These are phyloP conservation scores for Suillus placidus DNA, from an alignment of 768 basidiomycete species.

Conservation along the genomic window DNA sequence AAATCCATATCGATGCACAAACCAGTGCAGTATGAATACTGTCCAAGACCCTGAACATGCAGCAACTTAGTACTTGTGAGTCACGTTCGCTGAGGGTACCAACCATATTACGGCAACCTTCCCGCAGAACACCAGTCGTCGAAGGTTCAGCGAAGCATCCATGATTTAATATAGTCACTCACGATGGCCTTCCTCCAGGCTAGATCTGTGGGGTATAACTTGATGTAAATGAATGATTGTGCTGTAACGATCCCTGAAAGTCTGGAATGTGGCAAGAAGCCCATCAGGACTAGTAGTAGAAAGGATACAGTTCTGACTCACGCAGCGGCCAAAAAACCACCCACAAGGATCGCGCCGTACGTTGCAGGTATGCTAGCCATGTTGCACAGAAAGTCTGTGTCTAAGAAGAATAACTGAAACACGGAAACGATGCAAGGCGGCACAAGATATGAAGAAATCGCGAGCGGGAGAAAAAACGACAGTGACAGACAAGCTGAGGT, in stretches of 20 bases:
- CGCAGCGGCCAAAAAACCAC: slow-evolving; percentile 33
- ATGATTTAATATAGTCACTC: slow-evolving; percentile 12
- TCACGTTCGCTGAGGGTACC: neutral
- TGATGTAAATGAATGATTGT: slow-evolving; percentile 33
- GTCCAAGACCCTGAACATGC: slow-evolving; percentile 35
- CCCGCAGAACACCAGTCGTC: neutral
- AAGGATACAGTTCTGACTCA: slow-evolving; percentile 9
- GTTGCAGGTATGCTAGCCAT: slow-evolving; percentile 23
- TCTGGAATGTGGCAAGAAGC: slow-evolving; percentile 13
- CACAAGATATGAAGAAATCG: neutral
- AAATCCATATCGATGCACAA: slow-evolving; percentile 43
- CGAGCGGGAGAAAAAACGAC: neutral
- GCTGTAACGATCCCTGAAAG: slow-evolving; percentile 31
- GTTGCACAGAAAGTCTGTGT: neutral
- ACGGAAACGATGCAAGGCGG: neutral
- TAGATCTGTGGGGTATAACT: slow-evolving; percentile 30
- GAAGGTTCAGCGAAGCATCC: neutral
- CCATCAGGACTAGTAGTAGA: neutral
- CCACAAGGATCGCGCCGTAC: slow-evolving; percentile 32
- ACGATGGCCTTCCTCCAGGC: slow-evolving; percentile 26
- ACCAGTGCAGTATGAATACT: slow-evolving; percentile 44
- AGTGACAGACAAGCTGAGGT: neutral
- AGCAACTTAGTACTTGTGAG: neutral
- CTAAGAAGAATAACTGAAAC: neutral
- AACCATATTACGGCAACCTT: slow-evolving; percentile 33